phyloP scores from a whole-genome alignment of 176 grass and related monocot genomes.

The Paspalum notatum region DNA sequence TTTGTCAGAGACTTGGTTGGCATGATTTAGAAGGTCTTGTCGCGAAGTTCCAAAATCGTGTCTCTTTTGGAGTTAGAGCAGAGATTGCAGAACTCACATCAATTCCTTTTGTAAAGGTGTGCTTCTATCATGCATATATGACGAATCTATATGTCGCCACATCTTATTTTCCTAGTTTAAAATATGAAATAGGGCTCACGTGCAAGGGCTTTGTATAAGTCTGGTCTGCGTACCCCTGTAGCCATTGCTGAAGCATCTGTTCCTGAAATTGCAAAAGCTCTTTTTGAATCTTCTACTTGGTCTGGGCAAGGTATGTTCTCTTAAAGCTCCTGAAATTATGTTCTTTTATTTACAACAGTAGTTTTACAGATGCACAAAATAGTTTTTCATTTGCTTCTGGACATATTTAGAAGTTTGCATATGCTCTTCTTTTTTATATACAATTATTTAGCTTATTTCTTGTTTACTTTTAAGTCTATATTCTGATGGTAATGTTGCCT shows the following conservation, averaged over 20 bases:
- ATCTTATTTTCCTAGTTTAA: conserved; percentile 36
- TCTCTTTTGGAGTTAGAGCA: conserved; percentile 97
- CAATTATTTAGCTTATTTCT: conserved; percentile 1
- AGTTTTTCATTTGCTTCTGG: conserved; percentile 2
- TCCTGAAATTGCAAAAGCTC: conserved; percentile 83
- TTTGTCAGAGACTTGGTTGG: conserved; percentile 97
- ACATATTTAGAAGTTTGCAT: conserved; percentile 12
- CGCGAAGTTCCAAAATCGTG: conserved; percentile 92
- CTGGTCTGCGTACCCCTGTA: conserved; percentile 73
- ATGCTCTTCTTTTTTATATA: background rate
- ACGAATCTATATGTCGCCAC: conserved; percentile 26
- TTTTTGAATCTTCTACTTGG: conserved; percentile 83
- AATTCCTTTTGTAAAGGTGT: conserved; percentile 91
- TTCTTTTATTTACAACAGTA: conserved; percentile 33
- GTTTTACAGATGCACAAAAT: background rate
- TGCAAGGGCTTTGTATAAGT: conserved; percentile 90
- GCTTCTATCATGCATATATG: conserved; percentile 25
- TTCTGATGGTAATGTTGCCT: conserved; percentile 28
- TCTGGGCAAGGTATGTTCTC: conserved; percentile 54
- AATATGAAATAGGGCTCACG: conserved; percentile 68
- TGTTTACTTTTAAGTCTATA: conserved; percentile 26
- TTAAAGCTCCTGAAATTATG: background rate
- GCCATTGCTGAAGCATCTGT: conserved; percentile 92
- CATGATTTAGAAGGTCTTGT: conserved; percentile 91
- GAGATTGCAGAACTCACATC: conserved; percentile 90